Conservation (phyloP, 2,329 filamentous ascomycete genomes). For the Septoria linicola region DNA sequence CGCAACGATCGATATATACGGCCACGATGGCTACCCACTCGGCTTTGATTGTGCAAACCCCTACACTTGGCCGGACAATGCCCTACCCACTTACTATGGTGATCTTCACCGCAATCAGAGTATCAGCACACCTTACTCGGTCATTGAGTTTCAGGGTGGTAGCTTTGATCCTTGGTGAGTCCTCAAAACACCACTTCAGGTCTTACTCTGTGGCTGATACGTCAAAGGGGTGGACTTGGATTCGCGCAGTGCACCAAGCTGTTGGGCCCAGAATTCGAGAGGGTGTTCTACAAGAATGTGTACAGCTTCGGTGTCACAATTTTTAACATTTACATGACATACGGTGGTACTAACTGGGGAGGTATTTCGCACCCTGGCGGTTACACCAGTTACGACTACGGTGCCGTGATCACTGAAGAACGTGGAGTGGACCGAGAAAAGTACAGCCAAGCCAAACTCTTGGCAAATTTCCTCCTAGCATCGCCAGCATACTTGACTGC, state of each 20-base stretch:
- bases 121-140: slow-evolving; percentile 63
- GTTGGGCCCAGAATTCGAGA: slow-evolving; percentile 70
- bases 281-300: slow-evolving; percentile 70
- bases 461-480: slow-evolving; percentile 71
- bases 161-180: slow-evolving; percentile 66
- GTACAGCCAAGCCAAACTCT: slow-evolving; percentile 74
- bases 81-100: slow-evolving; percentile 58
- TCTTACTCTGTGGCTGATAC: not conserved
- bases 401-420: slow-evolving; percentile 66
- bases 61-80: slow-evolving; percentile 57
- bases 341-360: slow-evolving; percentile 81
- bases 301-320: slow-evolving; percentile 57
- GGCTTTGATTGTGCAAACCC: slow-evolving; percentile 63
- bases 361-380: slow-evolving; percentile 68
- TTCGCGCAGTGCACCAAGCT: slow-evolving; percentile 66
- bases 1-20: slow-evolving; percentile 58
- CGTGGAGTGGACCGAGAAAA: slow-evolving; percentile 69
- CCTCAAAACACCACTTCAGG: not conserved
- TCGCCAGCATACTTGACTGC: slow-evolving; percentile 68
- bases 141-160: slow-evolving; percentile 54
- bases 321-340: slow-evolving; percentile 75
- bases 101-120: slow-evolving; percentile 59
- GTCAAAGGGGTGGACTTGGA: slow-evolving; percentile 58
- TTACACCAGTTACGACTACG: slow-evolving; percentile 60
- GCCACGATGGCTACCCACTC: slow-evolving; percentile 62